These are phyloP conservation scores for Tricholoma sp. DNA, from an alignment of 768 basidiomycete genomes.

Conservation along the genomic window DNA sequence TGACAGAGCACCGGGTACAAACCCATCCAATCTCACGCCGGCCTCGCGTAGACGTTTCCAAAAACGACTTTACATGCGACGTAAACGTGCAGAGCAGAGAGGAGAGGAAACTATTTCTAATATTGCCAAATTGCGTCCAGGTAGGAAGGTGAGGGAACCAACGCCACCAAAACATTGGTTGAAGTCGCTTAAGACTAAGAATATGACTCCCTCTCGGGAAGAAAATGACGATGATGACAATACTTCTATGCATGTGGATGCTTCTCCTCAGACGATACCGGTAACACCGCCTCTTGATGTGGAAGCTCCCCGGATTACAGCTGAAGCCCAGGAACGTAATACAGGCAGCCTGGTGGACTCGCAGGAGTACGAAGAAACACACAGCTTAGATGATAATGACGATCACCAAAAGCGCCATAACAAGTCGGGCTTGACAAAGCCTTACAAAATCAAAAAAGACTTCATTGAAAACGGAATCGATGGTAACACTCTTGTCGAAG, in stretches of 20 bases:
- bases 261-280: background rate
- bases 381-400: background rate
- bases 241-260: background rate
- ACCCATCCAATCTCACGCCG: conserved; percentile 35
- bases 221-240: background rate
- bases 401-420: conserved; percentile 4
- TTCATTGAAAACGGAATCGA: conserved; percentile 44
- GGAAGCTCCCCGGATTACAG: background rate
- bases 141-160: conserved; percentile 23
- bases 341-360: background rate
- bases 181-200: conserved; percentile 10
- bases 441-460: conserved; percentile 37
- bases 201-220: background rate
- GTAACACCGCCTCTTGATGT: background rate
- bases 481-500: conserved; percentile 32
- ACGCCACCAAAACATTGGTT: conserved; percentile 15
- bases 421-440: conserved; percentile 37
- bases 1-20: conserved; percentile 7
- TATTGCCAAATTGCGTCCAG: conserved; percentile 30
- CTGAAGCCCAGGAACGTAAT: background rate
- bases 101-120: conserved; percentile 30
- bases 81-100: conserved; percentile 49
- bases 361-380: background rate
- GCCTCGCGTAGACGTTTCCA: conserved; percentile 46
- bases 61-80: conserved; percentile 71